Evolutionary conservation across 2,329 filamentous ascomycete species (phyloP).

Genomic region (Parafenestella ontariensis): DNA sequence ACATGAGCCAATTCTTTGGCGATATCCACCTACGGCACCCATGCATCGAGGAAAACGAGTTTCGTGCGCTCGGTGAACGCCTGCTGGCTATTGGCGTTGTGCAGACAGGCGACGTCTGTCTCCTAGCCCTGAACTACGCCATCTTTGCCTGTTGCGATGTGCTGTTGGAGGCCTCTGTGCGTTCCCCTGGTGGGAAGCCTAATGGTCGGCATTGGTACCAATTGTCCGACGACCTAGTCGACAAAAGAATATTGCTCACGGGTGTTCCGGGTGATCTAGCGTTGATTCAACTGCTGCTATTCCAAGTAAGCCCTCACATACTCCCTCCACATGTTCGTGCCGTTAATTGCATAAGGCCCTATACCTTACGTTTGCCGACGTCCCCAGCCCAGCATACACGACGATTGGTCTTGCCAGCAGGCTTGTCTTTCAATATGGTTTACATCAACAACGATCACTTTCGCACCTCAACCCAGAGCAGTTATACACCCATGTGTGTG

Average conservation of each 20-base stretch:
- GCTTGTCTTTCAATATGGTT: constrained; percentile 34
- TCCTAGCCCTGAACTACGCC: constrained; percentile 40
- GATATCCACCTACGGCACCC: constrained; percentile 36
- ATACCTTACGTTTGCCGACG: constrained; percentile 35
- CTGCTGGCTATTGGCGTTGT: constrained; percentile 29
- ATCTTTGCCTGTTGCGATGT: constrained; percentile 37
- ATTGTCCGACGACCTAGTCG: constrained; percentile 36
- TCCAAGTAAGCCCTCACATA: constrained; percentile 27
- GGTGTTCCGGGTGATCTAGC: constrained; percentile 29
- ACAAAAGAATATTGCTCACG: constrained; percentile 27
- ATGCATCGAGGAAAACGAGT: constrained; percentile 39
- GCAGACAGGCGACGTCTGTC: constrained; percentile 25
- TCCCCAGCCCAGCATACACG: constrained; percentile 38
- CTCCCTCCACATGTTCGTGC: not conserved
- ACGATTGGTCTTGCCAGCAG: constrained; percentile 38
- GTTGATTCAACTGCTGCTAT: constrained; percentile 38
- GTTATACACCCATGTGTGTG: constrained; percentile 30
- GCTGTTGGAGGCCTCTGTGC: constrained; percentile 8
- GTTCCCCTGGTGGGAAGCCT: constrained; percentile 11
- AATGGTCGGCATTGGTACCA: constrained; percentile 42
- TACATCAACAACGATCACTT: constrained; percentile 37
- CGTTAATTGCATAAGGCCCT: constrained; percentile 29
- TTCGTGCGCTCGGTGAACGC: constrained; percentile 28
- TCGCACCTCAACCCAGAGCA: constrained; percentile 17
- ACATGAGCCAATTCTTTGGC: constrained; percentile 36